Base-by-base conservation (phyloP, 345 rosid genomes). In the Brassica carinata region DNA sequence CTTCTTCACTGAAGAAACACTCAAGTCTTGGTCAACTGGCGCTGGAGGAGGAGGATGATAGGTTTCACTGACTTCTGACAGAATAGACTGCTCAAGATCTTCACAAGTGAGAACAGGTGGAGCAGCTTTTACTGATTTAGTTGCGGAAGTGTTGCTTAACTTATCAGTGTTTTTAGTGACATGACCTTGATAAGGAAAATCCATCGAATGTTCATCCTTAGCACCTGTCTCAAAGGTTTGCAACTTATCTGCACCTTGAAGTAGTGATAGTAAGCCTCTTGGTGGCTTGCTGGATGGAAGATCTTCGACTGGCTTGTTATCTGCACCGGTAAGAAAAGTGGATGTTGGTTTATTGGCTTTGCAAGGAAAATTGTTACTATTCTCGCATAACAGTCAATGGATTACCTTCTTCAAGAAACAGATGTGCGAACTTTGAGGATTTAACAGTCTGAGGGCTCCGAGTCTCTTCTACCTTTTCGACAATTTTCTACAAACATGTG, bases 1-100 rank as follows among this genome's bases (percentile, higher is more conserved):
- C 82, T 79, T 88, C 18, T n/a, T 68, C 61, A 67, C 73, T 38
- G 85, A 85, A 62, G 76, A 34, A 75, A 70, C 73, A 76, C 83
- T 85, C 83, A 73, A 80, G 51, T 75, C 85, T 77, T 70, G 82
- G 55, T 63, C 69, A 74, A 84, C 77, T 69, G 83, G 84, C 14
- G 53, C 82, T 33, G 71, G 85, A 84, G 77, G 73, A 64, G 84
- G 79, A 14, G 84, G 80, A 13, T 85, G 82, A 82, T 82, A 77
- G 64, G 68, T 85, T 68, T 81, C 89, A 67, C 84, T 71, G 45
- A 86, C 84, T 89, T 86, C 97, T 34, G 94, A 92, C 78, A 96
- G 78, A 82, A 96, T 92, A 73, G 98, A 88, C 81, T 90, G 96
- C 85, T 96, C 99, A 75, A 96, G 98, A 85, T 96, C 99, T 88